Percentiles rank a stretch among this genome's conserved stretches.
Evolutionary conservation across 2,329 filamentous ascomycete species (phyloP).

Genomic region (Trichoderma hamatum): DNA sequence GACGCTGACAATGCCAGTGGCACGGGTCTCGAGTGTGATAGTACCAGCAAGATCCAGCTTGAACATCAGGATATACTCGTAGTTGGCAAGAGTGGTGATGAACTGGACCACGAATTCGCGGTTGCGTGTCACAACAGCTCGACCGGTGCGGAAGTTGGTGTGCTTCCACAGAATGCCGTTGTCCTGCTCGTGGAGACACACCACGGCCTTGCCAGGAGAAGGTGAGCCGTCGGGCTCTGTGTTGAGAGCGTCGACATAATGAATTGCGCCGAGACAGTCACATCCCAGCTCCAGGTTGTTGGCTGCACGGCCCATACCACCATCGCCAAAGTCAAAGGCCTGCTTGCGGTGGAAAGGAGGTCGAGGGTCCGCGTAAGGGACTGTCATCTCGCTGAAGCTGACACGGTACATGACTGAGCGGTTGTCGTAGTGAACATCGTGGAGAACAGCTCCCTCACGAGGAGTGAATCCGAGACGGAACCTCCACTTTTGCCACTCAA

Average conservation of each 20-base stretch:
- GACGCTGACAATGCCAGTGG: constrained; percentile 67
- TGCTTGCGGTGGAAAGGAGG: constrained; percentile 69
- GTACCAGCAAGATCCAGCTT: constrained; percentile 64
- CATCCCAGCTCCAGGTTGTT: constrained; percentile 72
- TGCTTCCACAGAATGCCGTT: constrained; percentile 74
- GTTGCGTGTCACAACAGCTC: constrained; percentile 61
- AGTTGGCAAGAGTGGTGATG: constrained; percentile 70
- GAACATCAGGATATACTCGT: constrained; percentile 63
- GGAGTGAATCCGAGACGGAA: constrained; percentile 71
- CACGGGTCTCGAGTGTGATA: constrained; percentile 64
- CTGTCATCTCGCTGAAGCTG: constrained; percentile 69
- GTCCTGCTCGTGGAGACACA: constrained; percentile 73
- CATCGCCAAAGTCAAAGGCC: constrained; percentile 73
- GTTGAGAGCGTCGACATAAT: constrained; percentile 62
- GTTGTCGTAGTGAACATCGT: constrained; percentile 69
- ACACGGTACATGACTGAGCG: constrained; percentile 68
- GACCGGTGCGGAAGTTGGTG: constrained; percentile 66
- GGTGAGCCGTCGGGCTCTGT: constrained; percentile 58
- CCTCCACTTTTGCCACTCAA: constrained; percentile 69
- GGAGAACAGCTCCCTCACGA: constrained; percentile 70
- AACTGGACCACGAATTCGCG: constrained; percentile 69
- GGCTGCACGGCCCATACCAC: constrained; percentile 65
- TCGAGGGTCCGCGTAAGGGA: constrained; percentile 68
- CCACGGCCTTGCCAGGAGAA: constrained; percentile 56
- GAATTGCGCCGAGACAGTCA: constrained; percentile 70